Evolutionary conservation across 768 basidiomycete genomes (phyloP).

Genomic region (Trametes meyenii): DNA sequence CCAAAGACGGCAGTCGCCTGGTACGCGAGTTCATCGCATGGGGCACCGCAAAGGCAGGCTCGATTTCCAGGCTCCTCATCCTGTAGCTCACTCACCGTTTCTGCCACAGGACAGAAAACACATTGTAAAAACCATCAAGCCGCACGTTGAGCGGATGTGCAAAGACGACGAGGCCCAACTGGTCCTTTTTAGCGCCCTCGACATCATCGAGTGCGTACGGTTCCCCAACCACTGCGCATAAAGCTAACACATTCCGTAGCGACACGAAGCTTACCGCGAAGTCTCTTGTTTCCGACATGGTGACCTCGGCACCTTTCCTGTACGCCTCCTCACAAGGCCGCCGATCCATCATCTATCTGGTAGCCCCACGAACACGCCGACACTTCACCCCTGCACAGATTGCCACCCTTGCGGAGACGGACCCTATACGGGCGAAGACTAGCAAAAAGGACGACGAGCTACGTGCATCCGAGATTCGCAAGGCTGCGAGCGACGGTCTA

Average conservation of each 20-base stretch:
- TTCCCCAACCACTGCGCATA: not conserved
- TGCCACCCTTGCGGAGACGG: conserved; percentile 70
- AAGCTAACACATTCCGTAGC: conserved; percentile 40
- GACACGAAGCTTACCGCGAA: conserved; percentile 91
- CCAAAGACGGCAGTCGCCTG: conserved; percentile 85
- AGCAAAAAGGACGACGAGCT: conserved; percentile 78
- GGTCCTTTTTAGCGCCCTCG: conserved; percentile 87
- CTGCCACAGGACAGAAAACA: conserved; percentile 78
- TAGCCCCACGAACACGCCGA: conserved; percentile 79
- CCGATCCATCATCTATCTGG: conserved; percentile 78
- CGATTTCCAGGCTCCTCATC: not conserved
- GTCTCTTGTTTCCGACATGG: conserved; percentile 73
- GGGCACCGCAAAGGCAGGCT: conserved; percentile 76
- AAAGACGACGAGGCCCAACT: conserved; percentile 88
- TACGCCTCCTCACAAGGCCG: conserved; percentile 73
- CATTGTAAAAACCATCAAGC: conserved; percentile 86
- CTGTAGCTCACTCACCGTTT: not conserved
- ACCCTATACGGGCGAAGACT: conserved; percentile 64
- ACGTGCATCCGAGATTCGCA: conserved; percentile 71
- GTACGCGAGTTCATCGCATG: conserved; percentile 84
- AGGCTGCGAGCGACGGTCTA: conserved; percentile 72
- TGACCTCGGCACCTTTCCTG: conserved; percentile 56
- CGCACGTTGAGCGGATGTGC: conserved; percentile 87
- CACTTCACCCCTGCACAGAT: conserved; percentile 85
- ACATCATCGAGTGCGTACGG: conserved; percentile 78